A percentile compares a stretch with the other conserved stretches of the same genome.
Conservation (phyloP, 2,329 filamentous ascomycete genomes). For the Oidium heveae region DNA sequence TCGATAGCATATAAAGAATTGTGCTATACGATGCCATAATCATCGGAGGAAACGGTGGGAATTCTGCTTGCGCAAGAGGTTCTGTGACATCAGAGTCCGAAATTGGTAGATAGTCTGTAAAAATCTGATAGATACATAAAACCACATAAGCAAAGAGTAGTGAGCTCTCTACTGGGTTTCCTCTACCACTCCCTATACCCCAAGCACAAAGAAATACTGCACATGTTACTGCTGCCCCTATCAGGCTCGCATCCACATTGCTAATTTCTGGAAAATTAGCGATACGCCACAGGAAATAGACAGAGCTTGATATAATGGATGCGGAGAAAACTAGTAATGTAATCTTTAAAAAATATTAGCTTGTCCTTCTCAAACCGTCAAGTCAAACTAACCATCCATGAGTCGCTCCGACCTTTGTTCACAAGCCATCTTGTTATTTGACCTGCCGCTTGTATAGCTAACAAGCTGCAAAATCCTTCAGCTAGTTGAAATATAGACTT, state of each 20-base stretch:
- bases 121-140: slow-evolving; percentile 97
- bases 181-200: slow-evolving; percentile 79
- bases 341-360: slow-evolving; percentile 31
- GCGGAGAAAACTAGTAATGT: slow-evolving; percentile 67
- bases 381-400: slow-evolving; percentile 56
- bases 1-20: slow-evolving; percentile 57
- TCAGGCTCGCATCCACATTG: slow-evolving; percentile 77
- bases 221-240: slow-evolving; percentile 78
- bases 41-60: slow-evolving; percentile 86
- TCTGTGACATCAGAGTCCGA: slow-evolving; percentile 30
- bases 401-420: slow-evolving; percentile 78
- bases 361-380: background rate
- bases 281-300: slow-evolving; percentile 92
- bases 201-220: slow-evolving; percentile 81
- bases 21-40: slow-evolving; percentile 98
- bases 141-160: slow-evolving; percentile 91
- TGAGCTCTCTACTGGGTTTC: slow-evolving; percentile 86
- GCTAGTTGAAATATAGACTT: slow-evolving; percentile 83
- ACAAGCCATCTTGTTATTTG: slow-evolving; percentile 91
- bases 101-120: slow-evolving; percentile 79
- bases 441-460: slow-evolving; percentile 85
- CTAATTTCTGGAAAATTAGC: slow-evolving; percentile 81
- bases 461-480: slow-evolving; percentile 86
- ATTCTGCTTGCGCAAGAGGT: slow-evolving; percentile 45
- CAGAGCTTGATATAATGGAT: slow-evolving; percentile 73